phyloP scores from a whole-genome alignment of 768 basidiomycete genomes.

The Sarcomyxa edulis region DNA sequence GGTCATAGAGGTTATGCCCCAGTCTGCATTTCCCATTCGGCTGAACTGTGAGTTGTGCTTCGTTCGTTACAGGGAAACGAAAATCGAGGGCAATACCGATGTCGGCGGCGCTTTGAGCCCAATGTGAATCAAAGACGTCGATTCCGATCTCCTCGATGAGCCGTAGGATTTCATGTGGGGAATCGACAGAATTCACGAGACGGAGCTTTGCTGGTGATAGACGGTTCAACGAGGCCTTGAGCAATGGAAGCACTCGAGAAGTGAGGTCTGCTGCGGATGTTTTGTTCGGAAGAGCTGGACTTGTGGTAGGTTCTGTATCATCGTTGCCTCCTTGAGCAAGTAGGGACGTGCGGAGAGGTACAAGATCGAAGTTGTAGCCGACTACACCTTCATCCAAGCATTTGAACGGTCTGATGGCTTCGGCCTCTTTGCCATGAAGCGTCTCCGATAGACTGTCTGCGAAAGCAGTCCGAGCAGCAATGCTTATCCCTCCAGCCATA shows the following conservation, averaged over 20 bases:
- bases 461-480: constrained; percentile 60
- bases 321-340: constrained; percentile 3
- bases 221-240: constrained; percentile 53
- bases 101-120: constrained; percentile 65
- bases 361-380: constrained; percentile 71
- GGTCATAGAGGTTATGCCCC: constrained; percentile 72
- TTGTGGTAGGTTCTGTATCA: constrained; percentile 5
- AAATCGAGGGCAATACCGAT: constrained; percentile 79
- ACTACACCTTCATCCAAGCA: constrained; percentile 63
- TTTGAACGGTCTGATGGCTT: constrained; percentile 41
- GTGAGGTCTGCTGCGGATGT: background rate
- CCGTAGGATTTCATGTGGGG: constrained; percentile 73
- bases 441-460: constrained; percentile 50
- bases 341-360: constrained; percentile 34
- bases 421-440: constrained; percentile 50
- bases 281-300: background rate
- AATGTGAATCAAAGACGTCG: constrained; percentile 72
- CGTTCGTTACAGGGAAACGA: constrained; percentile 46
- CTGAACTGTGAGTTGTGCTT: background rate
- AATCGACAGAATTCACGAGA: constrained; percentile 45
- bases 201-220: constrained; percentile 59
- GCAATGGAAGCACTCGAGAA: constrained; percentile 28
- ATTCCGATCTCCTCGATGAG: constrained; percentile 62
- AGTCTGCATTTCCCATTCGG: constrained; percentile 34
- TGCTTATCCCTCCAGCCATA: constrained; percentile 57